Evolutionary conservation across 179 eudicot species (phyloP), one percentile per base, ranked within the genome.

Genomic region (Silene coronaria): DNA sequence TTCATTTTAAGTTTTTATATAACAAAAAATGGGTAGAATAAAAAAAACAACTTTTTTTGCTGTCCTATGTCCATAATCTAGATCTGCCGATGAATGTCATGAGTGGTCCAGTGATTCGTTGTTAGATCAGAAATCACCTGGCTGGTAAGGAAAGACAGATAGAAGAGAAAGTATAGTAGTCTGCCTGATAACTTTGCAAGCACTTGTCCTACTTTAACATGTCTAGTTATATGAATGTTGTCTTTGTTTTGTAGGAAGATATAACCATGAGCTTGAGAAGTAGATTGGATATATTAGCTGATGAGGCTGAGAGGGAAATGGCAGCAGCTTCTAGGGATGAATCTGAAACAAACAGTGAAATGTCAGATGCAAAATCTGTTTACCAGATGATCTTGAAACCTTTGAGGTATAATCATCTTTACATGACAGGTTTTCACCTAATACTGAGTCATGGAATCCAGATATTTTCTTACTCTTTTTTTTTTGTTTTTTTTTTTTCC

Each of bases 201-300:
- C 21, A 58, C 60, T 7, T 46, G 72, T 26, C 22, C 11, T 70
- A 38, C 45, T 9, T 38, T 38, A 69, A 19, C 58, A 19, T 70
- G 34, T 26, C 55, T 68, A 14, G 42, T 6, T n/a, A 10, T 12
- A 46, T 62, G 32, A 81, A 30, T 45, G 46, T 11, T 58, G 9
- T 58, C 38, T 51, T 66, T 75, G 80, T 58, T 14, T 24, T 68
- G 73, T 75, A 94, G 98, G 94, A 86, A 77, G 98, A 94, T 85
- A 94, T 92, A 78, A 82, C 85, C 58, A 72, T 16, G 75, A 90
- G 98, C 80, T 78, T 94, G 86, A 82, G 74, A 75, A 89, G 88
- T 78, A 88, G 98, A 84, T 79, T 94, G 83, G 98, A 90, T 79
- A 86, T 94, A 69, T 67, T 92, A 61, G 85, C 86, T 77, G 98